Evolutionary conservation across 2,329 filamentous ascomycete genomes (phyloP), one percentile per base, ranked within the genome.

Genomic region (Didymella lethalis): DNA sequence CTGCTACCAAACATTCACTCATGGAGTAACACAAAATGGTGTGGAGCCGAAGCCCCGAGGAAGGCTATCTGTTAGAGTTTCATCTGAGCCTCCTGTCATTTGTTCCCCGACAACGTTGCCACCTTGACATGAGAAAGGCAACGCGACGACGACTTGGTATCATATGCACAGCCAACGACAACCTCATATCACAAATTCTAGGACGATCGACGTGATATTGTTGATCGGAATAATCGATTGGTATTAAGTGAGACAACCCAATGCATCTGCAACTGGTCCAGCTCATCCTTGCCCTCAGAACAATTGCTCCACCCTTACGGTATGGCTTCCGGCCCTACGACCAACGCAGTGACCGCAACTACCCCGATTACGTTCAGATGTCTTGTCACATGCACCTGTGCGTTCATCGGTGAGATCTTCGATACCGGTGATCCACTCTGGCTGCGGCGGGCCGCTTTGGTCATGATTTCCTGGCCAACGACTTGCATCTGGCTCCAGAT

Each of bases 401-500:
- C 59, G 56, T 54, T 62, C 62, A 7, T 64, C 64, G 23, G 64
- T 56, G 38, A 75, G 31, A 58, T 72, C 73, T 28, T 66, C 65
- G 49, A 73, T 61, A 1, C 62, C 66, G 14, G 54, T 61, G 29
- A 74, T 63, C 73, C 73, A 75, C 36, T 66, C 62, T 2, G 56
- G 38, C 32, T 59, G 56, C 6, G 56, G 56, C 8, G 40, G 46
- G 44, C 62, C 67, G 41, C 40, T 57, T 20, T 57, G 63, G 8
- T 50, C 59, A 36, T 52, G 57, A 5, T 62, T 61, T 8, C 54
- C 55, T 11, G 41, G 44, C 41, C 40, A 52, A 45, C 64, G 34
- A 23, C 57, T 40, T 41, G 61, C 23, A 57, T 90, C 88, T 0
- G 89, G 82, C 16, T 78, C 72, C 11, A 93, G 77, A 40, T 81